Conservation (phyloP, 1,284 basidiomycete genomes). For the Rhizoctonia solani region DNA sequence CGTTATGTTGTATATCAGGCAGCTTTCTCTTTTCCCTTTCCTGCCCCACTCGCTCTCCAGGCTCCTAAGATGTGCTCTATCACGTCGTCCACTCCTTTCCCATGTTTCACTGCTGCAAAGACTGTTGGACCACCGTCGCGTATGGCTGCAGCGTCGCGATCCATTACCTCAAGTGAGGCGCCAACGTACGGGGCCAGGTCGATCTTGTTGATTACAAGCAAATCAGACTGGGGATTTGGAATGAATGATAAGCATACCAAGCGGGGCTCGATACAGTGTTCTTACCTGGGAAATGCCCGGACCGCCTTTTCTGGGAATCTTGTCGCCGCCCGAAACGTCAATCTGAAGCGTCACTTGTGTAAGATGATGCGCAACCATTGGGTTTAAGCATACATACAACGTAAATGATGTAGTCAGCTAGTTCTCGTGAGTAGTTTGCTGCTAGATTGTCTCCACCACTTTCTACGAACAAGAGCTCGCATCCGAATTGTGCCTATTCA, state of each 20-base stretch:
- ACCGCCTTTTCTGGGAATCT: conserved; percentile 97
- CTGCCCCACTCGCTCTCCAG: conserved; percentile 64
- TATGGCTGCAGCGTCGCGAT: conserved; percentile 89
- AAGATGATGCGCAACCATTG: neutral
- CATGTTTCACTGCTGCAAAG: conserved; percentile 85
- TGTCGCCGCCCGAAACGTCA: conserved; percentile 85
- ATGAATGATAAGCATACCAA: neutral
- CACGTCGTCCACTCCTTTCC: conserved; percentile 81
- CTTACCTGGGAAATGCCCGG: conserved; percentile 79
- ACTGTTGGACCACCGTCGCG: conserved; percentile 92
- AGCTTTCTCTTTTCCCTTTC: conserved; percentile 24
- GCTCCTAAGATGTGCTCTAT: conserved; percentile 83
- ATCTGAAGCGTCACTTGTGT: conserved; percentile 45
- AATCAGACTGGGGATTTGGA: conserved; percentile 74
- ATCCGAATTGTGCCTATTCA: conserved; percentile 44
- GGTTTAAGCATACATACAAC: conserved; percentile 57
- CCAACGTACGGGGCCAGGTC: conserved; percentile 93
- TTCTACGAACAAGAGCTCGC: conserved; percentile 82
- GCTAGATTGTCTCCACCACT: conserved; percentile 93
- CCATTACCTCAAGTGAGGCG: conserved; percentile 94
- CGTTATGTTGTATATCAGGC: conserved; percentile 10
- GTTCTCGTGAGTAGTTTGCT: conserved; percentile 93
- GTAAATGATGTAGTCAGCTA: conserved; percentile 97
- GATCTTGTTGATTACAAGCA: conserved; percentile 96
- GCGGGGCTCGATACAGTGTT: neutral